Base-by-base conservation (phyloP, 1,284 basidiomycete species). In the Violaceomyces palustris region DNA sequence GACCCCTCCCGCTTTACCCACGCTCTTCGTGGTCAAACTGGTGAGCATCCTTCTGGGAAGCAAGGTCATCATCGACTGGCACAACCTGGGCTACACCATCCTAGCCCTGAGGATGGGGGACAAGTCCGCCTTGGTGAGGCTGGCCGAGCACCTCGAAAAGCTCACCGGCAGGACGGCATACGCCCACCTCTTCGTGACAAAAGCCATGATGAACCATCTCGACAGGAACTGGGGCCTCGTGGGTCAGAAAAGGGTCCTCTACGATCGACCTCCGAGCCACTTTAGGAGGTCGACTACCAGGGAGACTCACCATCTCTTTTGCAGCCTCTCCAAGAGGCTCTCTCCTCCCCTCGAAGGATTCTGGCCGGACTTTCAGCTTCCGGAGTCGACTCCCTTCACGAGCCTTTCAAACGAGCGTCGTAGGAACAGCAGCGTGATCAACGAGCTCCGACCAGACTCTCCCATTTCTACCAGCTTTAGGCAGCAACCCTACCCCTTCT, bases 1-100 rank as follows among this genome's bases (percentile, higher is more conserved):
- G 87, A 98, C 96, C 65, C 94, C 94, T 11, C 94, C 94, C 3
- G 89, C 88, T 42, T 89, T 99, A 18, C 94, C 94, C 0, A 93
- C 93, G 0, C 81, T 99, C 11, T 82, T 84, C 2, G 77, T 98
- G 8, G 88, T 89, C 2, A 86, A 87, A 77, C 72, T 90, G 29
- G 82, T 86, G 0, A 80, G 81, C 18, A 23, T 50, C 6, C 67
- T 88, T 4, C 79, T 83, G 14, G 83, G 85, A 1, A 85, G 84
- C 52, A 87, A 87, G 63, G 78, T 98, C 49, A 86, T 98, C 45
- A 93, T 98, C 51, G 94, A 99, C 75, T 99, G 94, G 94, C 94
- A 99, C 74, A 99, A 99, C 73, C 81, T 93, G 8, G 92, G 91
- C 6, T 93, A 90, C 72, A 96, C 85, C 45, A 91, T 98, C 39